Percentiles rank a stretch among this genome's conserved stretches.
These are phyloP conservation scores for Candida corydali DNA, from an alignment of 805 yeast genomes.

Conservation along the genomic window DNA sequence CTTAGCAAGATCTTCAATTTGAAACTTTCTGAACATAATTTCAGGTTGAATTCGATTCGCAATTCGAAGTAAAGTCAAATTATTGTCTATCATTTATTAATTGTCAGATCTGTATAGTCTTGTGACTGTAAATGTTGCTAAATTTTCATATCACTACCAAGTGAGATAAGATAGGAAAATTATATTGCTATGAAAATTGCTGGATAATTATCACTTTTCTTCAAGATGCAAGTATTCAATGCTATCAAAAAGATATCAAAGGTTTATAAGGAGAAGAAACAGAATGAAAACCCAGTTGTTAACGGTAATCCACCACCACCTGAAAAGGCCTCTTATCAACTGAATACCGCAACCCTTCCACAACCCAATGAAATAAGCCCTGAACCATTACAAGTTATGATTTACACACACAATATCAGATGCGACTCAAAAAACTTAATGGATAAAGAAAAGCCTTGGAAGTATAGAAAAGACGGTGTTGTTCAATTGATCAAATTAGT, in stretches of 20 bases:
- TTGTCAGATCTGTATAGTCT: no score
- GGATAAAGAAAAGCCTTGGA: conserved; percentile 12
- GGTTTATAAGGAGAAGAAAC: background rate
- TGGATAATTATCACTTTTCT: background rate
- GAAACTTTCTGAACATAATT: no score
- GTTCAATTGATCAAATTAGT: conserved; percentile 13
- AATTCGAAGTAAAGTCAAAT: no score
- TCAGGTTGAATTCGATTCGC: no score
- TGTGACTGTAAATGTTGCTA: background rate
- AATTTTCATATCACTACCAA: background rate
- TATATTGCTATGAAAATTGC: background rate
- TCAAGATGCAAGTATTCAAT: background rate
- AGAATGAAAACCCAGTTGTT: background rate
- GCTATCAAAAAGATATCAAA: background rate
- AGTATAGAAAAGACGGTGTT: conserved; percentile 18
- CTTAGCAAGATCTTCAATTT: no score
- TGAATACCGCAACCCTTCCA: background rate
- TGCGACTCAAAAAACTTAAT: conserved; percentile 29
- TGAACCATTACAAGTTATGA: conserved; percentile 8
- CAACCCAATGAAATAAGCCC: background rate
- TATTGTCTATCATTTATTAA: no score
- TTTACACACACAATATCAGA: conserved; percentile 43
- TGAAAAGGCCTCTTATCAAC: background rate
- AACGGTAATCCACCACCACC: background rate
- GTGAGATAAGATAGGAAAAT: background rate